These are phyloP conservation scores for Dalbergia cochinchinensis DNA, from an alignment of 306 rosid genomes.

Conservation along the genomic window DNA sequence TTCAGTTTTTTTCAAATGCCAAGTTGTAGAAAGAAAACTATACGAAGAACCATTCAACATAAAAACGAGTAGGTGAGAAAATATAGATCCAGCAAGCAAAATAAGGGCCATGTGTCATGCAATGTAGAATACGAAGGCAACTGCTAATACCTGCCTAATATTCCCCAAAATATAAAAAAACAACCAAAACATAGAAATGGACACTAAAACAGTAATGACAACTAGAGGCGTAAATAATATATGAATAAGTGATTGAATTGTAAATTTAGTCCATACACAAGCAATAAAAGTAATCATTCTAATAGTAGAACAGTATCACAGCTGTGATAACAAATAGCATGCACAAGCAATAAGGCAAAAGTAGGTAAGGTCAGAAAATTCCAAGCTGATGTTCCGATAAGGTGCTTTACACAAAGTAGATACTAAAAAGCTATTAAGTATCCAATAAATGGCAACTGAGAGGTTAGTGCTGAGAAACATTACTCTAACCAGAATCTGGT, in stretches of 20 bases:
- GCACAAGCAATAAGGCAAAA: conserved; percentile 5
- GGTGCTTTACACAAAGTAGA: not conserved
- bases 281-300: conserved; percentile 9
- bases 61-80: conserved; percentile 6
- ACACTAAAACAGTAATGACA: conserved; percentile 8
- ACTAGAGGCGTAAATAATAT: conserved; percentile 6
- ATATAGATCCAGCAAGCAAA: conserved; percentile 25
- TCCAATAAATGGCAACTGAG: conserved; percentile 5
- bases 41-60: not conserved
- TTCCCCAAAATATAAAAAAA: not conserved
- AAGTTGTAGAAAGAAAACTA: conserved; percentile 19
- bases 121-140: not conserved
- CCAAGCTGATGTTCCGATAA: conserved; percentile 3
- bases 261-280: conserved; percentile 12
- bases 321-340: not conserved
- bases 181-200: conserved; percentile 9
- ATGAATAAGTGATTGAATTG: not conserved
- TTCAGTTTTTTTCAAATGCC: conserved; percentile 27
- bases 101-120: not conserved
- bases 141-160: not conserved
- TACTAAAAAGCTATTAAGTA: not conserved
- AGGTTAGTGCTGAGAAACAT: not conserved
- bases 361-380: not conserved
- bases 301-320: conserved; percentile 2
- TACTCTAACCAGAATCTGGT: conserved; percentile 22